These are phyloP conservation scores for Sarocladiaceae sp. DNA, from an alignment of 2,329 filamentous ascomycete species.

Conservation along the genomic window DNA sequence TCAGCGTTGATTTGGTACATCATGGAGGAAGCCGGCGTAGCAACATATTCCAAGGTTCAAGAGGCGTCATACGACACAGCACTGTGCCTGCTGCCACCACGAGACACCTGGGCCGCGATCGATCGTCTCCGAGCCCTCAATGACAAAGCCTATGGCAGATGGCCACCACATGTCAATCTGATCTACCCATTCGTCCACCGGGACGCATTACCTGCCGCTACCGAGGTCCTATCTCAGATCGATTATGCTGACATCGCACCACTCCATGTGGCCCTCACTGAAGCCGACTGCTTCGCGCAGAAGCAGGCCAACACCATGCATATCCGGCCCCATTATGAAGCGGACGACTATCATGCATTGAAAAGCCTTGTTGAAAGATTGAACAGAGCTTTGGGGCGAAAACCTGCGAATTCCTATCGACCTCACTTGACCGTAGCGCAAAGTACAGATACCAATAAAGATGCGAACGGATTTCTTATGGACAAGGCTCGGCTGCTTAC, in stretches of 20 bases:
- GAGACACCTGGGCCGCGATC: constrained; percentile 37
- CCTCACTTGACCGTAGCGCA: constrained; percentile 57
- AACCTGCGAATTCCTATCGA: not conserved
- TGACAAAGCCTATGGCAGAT: constrained; percentile 53
- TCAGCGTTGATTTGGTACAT: too few relatives aligned
- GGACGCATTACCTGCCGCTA: constrained; percentile 37
- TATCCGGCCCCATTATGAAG: constrained; percentile 21
- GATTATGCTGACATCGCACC: constrained; percentile 9
- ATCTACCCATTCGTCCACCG: constrained; percentile 57
- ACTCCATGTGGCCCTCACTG: constrained; percentile 28
- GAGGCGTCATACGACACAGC: constrained; percentile 48
- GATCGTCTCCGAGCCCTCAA: constrained; percentile 54
- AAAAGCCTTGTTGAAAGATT: constrained; percentile 27
- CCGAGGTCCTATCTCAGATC: constrained; percentile 20
- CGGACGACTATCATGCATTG: constrained; percentile 18
- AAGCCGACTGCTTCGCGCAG: constrained; percentile 41
- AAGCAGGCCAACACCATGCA: constrained; percentile 45
- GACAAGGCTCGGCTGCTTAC: constrained; percentile 46
- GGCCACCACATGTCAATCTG: constrained; percentile 62
- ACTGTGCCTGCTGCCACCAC: constrained; percentile 52
- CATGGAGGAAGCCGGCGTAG: not conserved
- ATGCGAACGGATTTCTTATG: constrained; percentile 43
- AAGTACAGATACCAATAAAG: constrained; percentile 37
- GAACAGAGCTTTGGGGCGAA: constrained; percentile 28
- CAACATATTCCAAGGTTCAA: not conserved